Base-by-base conservation (phyloP, 2,329 filamentous ascomycete genomes). In the Albifimbria verrucaria region DNA sequence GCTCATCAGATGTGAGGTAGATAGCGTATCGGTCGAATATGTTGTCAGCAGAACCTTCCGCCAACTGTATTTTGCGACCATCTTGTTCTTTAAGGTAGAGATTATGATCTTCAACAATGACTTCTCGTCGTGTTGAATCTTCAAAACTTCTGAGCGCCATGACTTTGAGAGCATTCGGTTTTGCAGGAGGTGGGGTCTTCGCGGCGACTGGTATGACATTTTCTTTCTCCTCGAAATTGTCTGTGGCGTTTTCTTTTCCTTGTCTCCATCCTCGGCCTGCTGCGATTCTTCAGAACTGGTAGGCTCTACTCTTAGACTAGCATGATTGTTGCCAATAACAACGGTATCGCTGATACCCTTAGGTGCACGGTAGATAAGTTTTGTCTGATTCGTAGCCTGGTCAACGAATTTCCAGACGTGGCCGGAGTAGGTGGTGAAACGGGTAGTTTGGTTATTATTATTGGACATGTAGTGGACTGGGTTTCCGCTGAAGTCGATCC, bases 401-500 rank as follows among this genome's bases (percentile, higher is more conserved):
- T 62, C 54, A 18, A 56, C 57, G 9, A 62, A 20, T 11, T 60
- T 51, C 60, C 60, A 62, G 11, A 62, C 52, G 48, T 62, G 60
- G 2, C 59, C 60, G 5, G 52, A 47, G 17, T 59, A 62, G 3
- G 60, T 62, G 2, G 28, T 20, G 46, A 61, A 60, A 3, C 49
- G 57, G n/a, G 52, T 46, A 4, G 53, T 51, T n/a, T 25, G 43
- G 11, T 58, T 55, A 20, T 48, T 39, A 1, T 11, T 45, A 55
- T 66, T 45, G 20, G 48, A 43, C 56, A 51, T 9, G 57, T 61
- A 64, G 15, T 50, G 52, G 1, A 51, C 25, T 12, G 59, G 22
- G 7, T 60, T 57, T 2, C 53, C 57, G 4, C 58, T 24, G 52
- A 59, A 61, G 43, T 60, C 56, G 18, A 67, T 61, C 62, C 65